phyloP scores from a whole-genome alignment of 352 stramenopile genomes.

The Pseudoperonospora humuli region DNA sequence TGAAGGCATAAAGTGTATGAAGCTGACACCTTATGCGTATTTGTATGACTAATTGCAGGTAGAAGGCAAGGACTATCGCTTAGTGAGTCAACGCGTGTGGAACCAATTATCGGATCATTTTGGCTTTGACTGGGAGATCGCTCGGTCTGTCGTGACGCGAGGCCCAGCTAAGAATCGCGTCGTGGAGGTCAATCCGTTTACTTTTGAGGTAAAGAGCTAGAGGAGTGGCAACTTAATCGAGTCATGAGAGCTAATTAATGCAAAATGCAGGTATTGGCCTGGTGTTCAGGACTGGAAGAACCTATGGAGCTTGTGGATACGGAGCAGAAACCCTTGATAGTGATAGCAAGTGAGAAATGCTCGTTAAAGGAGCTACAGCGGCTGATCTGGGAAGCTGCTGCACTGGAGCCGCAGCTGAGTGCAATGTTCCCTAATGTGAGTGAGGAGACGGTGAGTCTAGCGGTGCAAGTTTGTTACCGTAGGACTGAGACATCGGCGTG shows the following conservation, averaged over 20 bases:
- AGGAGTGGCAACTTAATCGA: too few species aligned
- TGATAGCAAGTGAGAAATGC: constrained; percentile 31
- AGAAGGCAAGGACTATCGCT: constrained; percentile 52
- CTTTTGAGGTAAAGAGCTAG: constrained; percentile 77
- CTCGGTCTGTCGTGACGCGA: constrained; percentile 42
- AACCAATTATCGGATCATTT: constrained; percentile 52
- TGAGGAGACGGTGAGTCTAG: constrained; percentile 16
- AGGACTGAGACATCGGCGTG: constrained; percentile 30
- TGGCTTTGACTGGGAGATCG: constrained; percentile 67
- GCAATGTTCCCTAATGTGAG: constrained; percentile 36
- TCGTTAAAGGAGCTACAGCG: constrained; percentile 35
- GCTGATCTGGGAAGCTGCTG: constrained; percentile 30
- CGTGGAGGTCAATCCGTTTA: constrained; percentile 63
- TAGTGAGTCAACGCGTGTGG: constrained; percentile 70
- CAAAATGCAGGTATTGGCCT: constrained; percentile 19
- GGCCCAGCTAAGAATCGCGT: constrained; percentile 30
- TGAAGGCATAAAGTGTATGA: constrained; percentile 2
- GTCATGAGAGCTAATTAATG: neutral
- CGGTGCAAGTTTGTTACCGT: constrained; percentile 49
- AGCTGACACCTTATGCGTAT: too few species aligned
- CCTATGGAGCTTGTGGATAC: constrained; percentile 25
- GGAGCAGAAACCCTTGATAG: constrained; percentile 32
- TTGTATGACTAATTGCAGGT: constrained; percentile 20
- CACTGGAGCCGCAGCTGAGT: constrained; percentile 19
- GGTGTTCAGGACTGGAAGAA: constrained; percentile 15